Conservation (phyloP, 345 rosid species). For the rapeseed (Brassica napus) region DNA sequence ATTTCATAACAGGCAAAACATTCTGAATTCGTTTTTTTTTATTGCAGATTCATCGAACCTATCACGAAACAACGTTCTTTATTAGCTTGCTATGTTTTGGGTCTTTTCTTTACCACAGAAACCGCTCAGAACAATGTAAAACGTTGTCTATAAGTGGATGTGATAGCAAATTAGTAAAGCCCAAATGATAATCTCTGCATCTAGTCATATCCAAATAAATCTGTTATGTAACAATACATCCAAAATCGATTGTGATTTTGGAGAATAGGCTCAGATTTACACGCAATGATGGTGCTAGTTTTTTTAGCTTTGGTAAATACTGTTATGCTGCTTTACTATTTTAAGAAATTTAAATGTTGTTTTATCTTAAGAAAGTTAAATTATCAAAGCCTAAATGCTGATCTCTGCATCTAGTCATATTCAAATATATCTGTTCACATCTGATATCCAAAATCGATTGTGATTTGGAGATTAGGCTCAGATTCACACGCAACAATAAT, state of each 20-base stretch:
- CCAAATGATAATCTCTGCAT: neutral
- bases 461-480: neutral
- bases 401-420: neutral
- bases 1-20: neutral
- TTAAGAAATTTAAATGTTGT: neutral
- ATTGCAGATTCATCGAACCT: neutral
- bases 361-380: neutral
- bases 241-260: neutral
- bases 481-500: neutral
- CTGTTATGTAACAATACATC: neutral
- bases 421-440: neutral
- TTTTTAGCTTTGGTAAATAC: neutral
- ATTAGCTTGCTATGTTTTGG: neutral
- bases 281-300: neutral
- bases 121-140: neutral
- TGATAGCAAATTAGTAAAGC: neutral
- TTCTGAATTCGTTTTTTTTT: neutral
- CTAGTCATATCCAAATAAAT: neutral
- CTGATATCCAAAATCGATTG: neutral
- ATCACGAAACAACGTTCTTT: slow-evolving; percentile 1
- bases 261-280: neutral
- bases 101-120: neutral
- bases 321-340: neutral
- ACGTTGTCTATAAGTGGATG: neutral
- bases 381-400: neutral